These are phyloP conservation scores for Fusarium fracticaudum DNA, from an alignment of 2,329 filamentous ascomycete species.

Conservation along the genomic window DNA sequence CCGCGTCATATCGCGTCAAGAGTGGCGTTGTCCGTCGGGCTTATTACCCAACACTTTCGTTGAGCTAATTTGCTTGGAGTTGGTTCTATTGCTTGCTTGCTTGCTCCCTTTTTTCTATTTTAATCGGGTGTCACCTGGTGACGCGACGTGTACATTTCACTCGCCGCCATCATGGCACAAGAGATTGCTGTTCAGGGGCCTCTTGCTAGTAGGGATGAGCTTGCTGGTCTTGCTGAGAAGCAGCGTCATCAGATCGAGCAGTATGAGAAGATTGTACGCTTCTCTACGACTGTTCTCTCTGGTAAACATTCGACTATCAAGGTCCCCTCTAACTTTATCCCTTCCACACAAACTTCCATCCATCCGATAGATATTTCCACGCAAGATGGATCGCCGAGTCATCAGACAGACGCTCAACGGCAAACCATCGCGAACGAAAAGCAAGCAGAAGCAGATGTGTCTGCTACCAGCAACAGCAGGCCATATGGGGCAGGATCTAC, in stretches of 20 bases:
- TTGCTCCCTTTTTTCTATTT: neutral
- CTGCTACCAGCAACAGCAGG: conserved; percentile 41
- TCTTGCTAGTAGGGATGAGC: conserved; percentile 23
- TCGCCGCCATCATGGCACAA: conserved; percentile 43
- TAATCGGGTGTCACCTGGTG: conserved; percentile 19
- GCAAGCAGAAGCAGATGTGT: conserved; percentile 36
- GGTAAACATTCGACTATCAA: conserved; percentile 76
- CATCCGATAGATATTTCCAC: conserved; percentile 37
- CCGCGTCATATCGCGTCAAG: conserved; percentile 14
- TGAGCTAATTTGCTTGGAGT: conserved; percentile 15
- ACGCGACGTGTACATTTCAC: conserved; percentile 37
- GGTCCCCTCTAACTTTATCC: conserved; percentile 55
- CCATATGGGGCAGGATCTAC: conserved; percentile 63
- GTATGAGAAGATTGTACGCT: conserved; percentile 81
- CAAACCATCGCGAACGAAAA: conserved; percentile 51
- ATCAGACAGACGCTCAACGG: conserved; percentile 44
- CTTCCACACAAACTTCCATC: conserved; percentile 31
- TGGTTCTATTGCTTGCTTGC: conserved; percentile 7
- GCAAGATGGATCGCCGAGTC: conserved; percentile 16
- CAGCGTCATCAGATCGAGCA: conserved; percentile 69
- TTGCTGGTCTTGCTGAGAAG: conserved; percentile 52
- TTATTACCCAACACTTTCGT: conserved; percentile 17
- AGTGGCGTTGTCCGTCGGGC: conserved; percentile 14
- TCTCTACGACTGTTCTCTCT: conserved; percentile 83
- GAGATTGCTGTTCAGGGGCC: conserved; percentile 29